Evolutionary conservation across 441 rosid species (phyloP), one percentile per base, ranked within the genome.

Genomic region (Cnidoscolus chayamansa): DNA sequence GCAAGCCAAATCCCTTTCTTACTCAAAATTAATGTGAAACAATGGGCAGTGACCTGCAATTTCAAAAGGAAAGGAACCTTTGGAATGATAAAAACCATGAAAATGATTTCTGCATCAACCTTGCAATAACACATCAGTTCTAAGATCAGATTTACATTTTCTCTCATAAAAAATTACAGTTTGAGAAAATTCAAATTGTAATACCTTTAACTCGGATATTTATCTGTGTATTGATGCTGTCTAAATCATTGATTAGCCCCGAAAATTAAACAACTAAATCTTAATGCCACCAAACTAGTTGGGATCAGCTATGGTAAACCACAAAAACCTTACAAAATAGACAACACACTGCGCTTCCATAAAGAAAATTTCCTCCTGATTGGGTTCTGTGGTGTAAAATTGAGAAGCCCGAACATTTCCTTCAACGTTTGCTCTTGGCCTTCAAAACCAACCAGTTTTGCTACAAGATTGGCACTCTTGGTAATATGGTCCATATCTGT

Each of bases 321-420:
- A 31, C 3, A 50, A 63, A 48, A 66, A 63, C 43, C 72, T 83
- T 81, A 85, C 73, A 86, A 45, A 70, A 76, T 67, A 57, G 90
- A 85, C 75, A 81, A 62, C 35, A 84, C 81, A 10, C 81, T 82
- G 73, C 83, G 86, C 78, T 65, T 89, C 87, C 90, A 90, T 35
- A 84, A 59, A 40, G 78, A 81, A 25, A 77, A 67, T 78, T 78
- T 76, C 49, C 81, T 80, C 78, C 78, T 83, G 72, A 68, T 64
- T 20, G 68, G 73, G 45, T 56, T 74, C 53, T 75, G 79, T 15
- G 95, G 92, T 16, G 91, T 74, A 50, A 91, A 86, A 79, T 84
- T 90, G 72, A 91, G 93, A 17, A 91, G 90, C 5, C 97, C 94
- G 63, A 82, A 89, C 90, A 91, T 86, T 78, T 89, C 93, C 78